Evolutionary conservation across 306 rosid species (phyloP).

Genomic region (Cercis canadensis): DNA sequence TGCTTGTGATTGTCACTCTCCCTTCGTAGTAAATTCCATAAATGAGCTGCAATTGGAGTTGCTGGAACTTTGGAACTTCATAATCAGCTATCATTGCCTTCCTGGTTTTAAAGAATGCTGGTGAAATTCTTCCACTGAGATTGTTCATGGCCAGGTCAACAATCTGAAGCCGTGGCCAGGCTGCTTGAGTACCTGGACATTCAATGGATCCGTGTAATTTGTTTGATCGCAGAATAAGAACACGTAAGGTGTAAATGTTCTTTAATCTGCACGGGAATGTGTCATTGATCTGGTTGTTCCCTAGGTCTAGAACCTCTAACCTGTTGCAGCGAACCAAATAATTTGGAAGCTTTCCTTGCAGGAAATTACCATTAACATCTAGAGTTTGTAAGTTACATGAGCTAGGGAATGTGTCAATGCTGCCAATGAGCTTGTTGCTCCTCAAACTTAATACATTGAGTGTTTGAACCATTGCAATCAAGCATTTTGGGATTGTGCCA

Average conservation of each 20-base stretch:
- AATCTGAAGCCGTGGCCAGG: conserved; percentile 35
- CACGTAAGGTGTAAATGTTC: conserved; percentile 12
- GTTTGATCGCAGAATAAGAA: neutral
- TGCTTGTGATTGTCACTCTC: conserved; percentile 10
- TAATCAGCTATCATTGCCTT: conserved; percentile 12
- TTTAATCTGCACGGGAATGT: conserved; percentile 34
- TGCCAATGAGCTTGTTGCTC: neutral
- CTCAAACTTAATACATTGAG: neutral
- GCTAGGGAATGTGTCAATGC: conserved; percentile 1
- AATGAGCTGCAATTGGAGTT: neutral
- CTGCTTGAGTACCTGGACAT: neutral
- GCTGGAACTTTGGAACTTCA: neutral
- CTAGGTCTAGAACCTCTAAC: conserved; percentile 33
- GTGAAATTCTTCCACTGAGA: conserved; percentile 24
- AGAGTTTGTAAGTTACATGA: no score
- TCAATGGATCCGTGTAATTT: neutral
- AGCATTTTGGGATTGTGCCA: conserved; percentile 10
- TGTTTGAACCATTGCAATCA: neutral
- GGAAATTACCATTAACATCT: no score
- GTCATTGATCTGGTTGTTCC: conserved; percentile 8
- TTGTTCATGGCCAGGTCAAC: conserved; percentile 33
- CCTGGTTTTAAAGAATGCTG: conserved; percentile 1
- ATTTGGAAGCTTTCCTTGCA: conserved; percentile 1
- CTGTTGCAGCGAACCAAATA: conserved; percentile 19
- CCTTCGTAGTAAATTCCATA: neutral